Evolutionary conservation across 352 stramenopile species (phyloP), one percentile per base, ranked within the genome.

Genomic region (Aphanomyces stellatus): DNA sequence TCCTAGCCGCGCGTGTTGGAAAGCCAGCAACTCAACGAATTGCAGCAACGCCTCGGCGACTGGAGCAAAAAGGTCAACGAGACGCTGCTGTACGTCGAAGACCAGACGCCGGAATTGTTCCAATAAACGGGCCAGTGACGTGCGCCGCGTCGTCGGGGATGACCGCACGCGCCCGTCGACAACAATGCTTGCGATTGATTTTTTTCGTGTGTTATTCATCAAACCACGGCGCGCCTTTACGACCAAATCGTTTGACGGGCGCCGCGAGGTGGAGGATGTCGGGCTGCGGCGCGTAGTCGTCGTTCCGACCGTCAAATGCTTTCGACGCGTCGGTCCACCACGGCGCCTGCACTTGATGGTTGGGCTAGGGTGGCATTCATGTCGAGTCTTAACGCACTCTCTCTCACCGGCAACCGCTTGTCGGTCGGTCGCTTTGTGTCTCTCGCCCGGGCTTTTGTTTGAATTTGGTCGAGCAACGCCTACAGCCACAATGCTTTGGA

Each of bases 21-120:
- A 70, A 87, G 79, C 62, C 82, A 83, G 56, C 85, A 94, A 71
- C 71, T 94, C 15, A 69, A 82, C 61, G 83, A 91, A 76, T 76
- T 94, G 34, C 79, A 88, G 30, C 74, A 60, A 65, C 83, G 82
- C 53, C 69, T 94, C n/a, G 75, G 81, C 51, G 74, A 63, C 24
- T 94, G 85, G 85, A 79, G 85, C 67, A 87, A 86, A 69, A 91
- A 94, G 76, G 85, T 94, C 53, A 85, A 85, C 68, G 87, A 80
- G 61, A 92, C 85, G 62, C 72, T 92, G 71, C 62, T 90, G 69
- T 94, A 87, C 64, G 82, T 94, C 40, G 85, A 94, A 65, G 85
- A 94, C 53, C 85, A 94, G 70, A 94, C 85, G 17, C 85, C 83
- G 17, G 85, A 94, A 66, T 72, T 94, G 22, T 94, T 94, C 70